Evolutionary conservation across 2,329 filamentous ascomycete species (phyloP).

Genomic region (Claviceps sp.): DNA sequence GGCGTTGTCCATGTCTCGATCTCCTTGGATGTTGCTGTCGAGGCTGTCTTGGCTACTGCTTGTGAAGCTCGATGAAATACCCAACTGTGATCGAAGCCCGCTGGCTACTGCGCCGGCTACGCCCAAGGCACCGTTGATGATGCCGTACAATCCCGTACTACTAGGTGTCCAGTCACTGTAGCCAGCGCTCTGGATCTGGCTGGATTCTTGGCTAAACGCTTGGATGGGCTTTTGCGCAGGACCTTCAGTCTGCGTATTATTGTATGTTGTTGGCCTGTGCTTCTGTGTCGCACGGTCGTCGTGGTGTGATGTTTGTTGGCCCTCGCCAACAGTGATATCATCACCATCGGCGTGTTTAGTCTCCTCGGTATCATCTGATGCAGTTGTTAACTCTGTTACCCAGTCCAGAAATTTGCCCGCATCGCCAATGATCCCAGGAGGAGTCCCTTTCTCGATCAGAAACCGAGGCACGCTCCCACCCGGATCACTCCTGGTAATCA

Average conservation of each 20-base stretch:
- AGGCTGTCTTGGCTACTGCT: conserved; percentile 16
- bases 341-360: not conserved
- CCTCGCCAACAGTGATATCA: too few species aligned
- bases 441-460: conserved; percentile 82
- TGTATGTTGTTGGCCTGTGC: not conserved
- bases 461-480: conserved; percentile 80
- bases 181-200: conserved; percentile 1
- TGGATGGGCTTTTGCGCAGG: not conserved
- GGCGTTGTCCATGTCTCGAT: conserved; percentile 11
- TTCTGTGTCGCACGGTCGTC: not conserved
- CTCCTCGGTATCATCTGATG: conserved; percentile 10
- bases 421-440: conserved; percentile 64
- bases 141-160: conserved; percentile 38
- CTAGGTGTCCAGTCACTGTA: conserved; percentile 22
- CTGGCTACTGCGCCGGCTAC: conserved; percentile 33
- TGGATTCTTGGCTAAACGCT: not conserved
- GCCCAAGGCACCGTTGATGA: conserved; percentile 39
- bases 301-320: not conserved
- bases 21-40: conserved; percentile 13
- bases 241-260: not conserved
- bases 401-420: conserved; percentile 73
- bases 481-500: conserved; percentile 81
- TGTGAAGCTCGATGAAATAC: conserved; percentile 13
- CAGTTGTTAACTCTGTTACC: conserved; percentile 31
- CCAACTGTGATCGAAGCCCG: conserved; percentile 18